A percentile compares a stretch with the other conserved stretches of the same genome.
These are phyloP conservation scores for Chaetomium cochliodes DNA, from an alignment of 495 filamentous ascomycete genomes.

Conservation along the genomic window DNA sequence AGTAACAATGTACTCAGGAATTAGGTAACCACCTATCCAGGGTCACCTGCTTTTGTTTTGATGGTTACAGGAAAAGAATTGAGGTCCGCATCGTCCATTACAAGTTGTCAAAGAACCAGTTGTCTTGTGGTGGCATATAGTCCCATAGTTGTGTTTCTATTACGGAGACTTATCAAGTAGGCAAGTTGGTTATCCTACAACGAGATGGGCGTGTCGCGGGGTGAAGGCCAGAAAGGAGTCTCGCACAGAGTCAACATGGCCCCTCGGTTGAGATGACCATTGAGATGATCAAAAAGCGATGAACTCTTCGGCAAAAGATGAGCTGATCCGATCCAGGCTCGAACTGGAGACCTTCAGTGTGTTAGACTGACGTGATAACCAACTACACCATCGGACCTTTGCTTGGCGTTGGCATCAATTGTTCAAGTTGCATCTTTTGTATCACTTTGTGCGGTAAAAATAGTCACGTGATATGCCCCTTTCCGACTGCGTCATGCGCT, in stretches of 20 bases:
- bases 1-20: too few species aligned
- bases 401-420: neutral
- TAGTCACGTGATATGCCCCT: slow-evolving; percentile 25
- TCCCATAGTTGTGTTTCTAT: too few species aligned
- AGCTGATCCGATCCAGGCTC: slow-evolving; percentile 33
- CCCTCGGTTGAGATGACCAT: neutral
- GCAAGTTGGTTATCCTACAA: too few species aligned
- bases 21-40: too few species aligned
- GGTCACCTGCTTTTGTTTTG: too few species aligned
- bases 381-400: slow-evolving; percentile 37
- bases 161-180: too few species aligned
- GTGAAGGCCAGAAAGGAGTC: too few species aligned
- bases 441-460: neutral
- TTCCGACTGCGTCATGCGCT: slow-evolving; percentile 21
- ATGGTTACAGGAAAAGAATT: too few species aligned
- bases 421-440: neutral
- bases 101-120: too few species aligned
- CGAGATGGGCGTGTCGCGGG: too few species aligned
- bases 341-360: slow-evolving; percentile 28
- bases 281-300: neutral
- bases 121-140: too few species aligned
- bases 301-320: neutral
- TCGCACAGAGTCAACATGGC: neutral
- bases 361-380: slow-evolving; percentile 28
- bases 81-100: too few species aligned